Percentiles rank a stretch among this genome's conserved stretches.
These are phyloP conservation scores for Alternaria ethzedia DNA, from an alignment of 2,329 filamentous ascomycete species.

Conservation along the genomic window DNA sequence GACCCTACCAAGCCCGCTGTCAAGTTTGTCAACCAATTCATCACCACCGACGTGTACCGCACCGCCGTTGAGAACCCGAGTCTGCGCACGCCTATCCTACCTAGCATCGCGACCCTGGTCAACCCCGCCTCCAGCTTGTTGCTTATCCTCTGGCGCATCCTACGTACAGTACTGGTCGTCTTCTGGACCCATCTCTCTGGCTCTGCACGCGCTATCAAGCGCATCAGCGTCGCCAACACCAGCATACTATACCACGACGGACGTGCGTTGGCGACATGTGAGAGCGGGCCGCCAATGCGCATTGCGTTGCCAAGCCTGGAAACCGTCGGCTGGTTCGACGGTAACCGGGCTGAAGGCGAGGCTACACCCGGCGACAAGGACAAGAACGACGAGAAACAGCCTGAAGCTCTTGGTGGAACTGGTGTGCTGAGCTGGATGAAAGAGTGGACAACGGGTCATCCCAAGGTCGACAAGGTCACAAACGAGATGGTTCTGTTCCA, in stretches of 20 bases:
- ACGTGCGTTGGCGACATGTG: slow-evolving; percentile 71
- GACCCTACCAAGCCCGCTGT: slow-evolving; percentile 57
- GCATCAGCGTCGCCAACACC: slow-evolving; percentile 75
- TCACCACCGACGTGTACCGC: slow-evolving; percentile 70
- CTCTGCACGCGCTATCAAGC: slow-evolving; percentile 64
- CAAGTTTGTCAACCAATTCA: slow-evolving; percentile 72
- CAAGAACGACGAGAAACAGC: slow-evolving; percentile 11
- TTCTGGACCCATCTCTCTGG: slow-evolving; percentile 65
- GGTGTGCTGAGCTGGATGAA: slow-evolving; percentile 67
- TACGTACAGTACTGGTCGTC: slow-evolving; percentile 65
- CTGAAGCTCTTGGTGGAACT: slow-evolving; percentile 58
- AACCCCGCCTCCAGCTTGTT: slow-evolving; percentile 63
- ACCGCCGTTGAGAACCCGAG: slow-evolving; percentile 57
- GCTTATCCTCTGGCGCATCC: slow-evolving; percentile 58
- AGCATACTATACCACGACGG: slow-evolving; percentile 71
- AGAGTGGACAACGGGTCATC: slow-evolving; percentile 75
- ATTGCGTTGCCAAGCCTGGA: slow-evolving; percentile 68
- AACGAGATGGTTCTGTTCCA: slow-evolving; percentile 73
- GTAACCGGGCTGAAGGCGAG: slow-evolving; percentile 62
- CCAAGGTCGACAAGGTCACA: slow-evolving; percentile 68
- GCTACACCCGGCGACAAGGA: slow-evolving; percentile 28
- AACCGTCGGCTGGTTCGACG: slow-evolving; percentile 75
- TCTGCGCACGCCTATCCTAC: slow-evolving; percentile 65
- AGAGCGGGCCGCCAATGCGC: slow-evolving; percentile 73
- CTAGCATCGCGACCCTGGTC: slow-evolving; percentile 71